Conservation (phyloP, 73 alveolate genomes). For the Loxodes magnus region DNA sequence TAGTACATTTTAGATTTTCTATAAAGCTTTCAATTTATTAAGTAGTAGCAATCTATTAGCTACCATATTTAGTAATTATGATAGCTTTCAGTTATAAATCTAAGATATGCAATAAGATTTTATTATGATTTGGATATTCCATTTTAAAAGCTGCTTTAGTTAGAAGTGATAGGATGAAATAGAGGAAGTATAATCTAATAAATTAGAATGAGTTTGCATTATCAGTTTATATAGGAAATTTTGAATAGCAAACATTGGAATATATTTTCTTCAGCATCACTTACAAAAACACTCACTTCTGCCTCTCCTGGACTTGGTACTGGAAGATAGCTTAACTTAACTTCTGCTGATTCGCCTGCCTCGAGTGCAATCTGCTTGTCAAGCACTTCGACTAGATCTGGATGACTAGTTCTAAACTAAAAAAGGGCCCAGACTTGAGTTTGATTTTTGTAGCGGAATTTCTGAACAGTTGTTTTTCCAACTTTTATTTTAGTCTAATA, state of each 20-base stretch:
- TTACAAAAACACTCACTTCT: constrained; percentile 27
- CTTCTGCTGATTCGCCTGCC: constrained; percentile 14
- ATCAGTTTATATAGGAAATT: too few species aligned
- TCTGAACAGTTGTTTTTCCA: constrained; percentile 8
- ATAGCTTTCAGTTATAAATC: too few species aligned
- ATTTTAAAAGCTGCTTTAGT: too few species aligned
- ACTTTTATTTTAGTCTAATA: background rate
- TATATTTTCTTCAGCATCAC: constrained; percentile 28
- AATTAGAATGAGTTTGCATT: too few species aligned
- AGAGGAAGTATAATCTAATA: too few species aligned
- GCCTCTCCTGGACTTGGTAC: constrained; percentile 14
- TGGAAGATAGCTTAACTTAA: constrained; percentile 21
- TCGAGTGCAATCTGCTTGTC: constrained; percentile 7
- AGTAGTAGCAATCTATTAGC: too few species aligned
- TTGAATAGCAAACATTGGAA: constrained; percentile 23
- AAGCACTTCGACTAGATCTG: constrained; percentile 14
- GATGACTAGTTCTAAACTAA: constrained; percentile 30
- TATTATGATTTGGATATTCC: too few species aligned
- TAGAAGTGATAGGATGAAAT: too few species aligned
- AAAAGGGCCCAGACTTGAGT: constrained; percentile 16
- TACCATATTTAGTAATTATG: too few species aligned
- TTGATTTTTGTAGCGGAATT: constrained; percentile 21
- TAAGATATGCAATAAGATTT: too few species aligned
- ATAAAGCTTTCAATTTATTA: too few species aligned
- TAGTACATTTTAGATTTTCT: too few species aligned